Base-by-base conservation (phyloP, 176 grass and related monocot species). In the Saccharum spontaneum region DNA sequence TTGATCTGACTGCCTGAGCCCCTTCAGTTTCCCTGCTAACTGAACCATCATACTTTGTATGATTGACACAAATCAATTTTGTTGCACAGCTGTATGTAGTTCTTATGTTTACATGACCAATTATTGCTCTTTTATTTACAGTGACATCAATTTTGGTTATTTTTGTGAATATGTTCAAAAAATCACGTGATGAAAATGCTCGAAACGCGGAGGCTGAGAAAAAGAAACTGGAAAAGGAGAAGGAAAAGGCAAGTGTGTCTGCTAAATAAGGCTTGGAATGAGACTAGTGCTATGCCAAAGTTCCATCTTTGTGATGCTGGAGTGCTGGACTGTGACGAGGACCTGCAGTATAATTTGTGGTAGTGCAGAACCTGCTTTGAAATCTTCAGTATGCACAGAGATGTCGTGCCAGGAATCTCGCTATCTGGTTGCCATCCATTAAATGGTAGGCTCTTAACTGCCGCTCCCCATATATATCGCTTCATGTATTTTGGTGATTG, bases 141-240 rank as follows among this genome's bases (percentile, higher is more conserved):
- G 97, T 99, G 75, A 99, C 89, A 69, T 96, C 97, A 76, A 99
- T 99, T 84, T 83, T 99, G 80, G 86, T 99, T 67, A 70, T 96
- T 78, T 99, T 99, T 68, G 93, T 99, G 64, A 99, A 96, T 81
- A 88, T 90, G 75, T 99, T 99, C 87, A 96, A 99, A 45, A 99
- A 99, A 91, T 94, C 97, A 48, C 90, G 91, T 72, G 93, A 99
- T 84, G 97, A 99, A 84, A 96, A 99, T 89, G 88, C 84, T 38
- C 82, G 84, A 78, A 89, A 74, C 59, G 84, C 28, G 43, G 97
- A 96, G 81, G 91, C 86, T 84, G 91, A 99, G 88, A 96, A 92
- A 89, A 99, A 88, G 89, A 98, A 89, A 89, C 52, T 95, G 45
- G 90, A 94, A 76, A 98, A 94, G 36, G 93, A 95, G 16, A 92